Base-by-base conservation (phyloP, 768 basidiomycete genomes). In the Lactarius sanguifluus region DNA sequence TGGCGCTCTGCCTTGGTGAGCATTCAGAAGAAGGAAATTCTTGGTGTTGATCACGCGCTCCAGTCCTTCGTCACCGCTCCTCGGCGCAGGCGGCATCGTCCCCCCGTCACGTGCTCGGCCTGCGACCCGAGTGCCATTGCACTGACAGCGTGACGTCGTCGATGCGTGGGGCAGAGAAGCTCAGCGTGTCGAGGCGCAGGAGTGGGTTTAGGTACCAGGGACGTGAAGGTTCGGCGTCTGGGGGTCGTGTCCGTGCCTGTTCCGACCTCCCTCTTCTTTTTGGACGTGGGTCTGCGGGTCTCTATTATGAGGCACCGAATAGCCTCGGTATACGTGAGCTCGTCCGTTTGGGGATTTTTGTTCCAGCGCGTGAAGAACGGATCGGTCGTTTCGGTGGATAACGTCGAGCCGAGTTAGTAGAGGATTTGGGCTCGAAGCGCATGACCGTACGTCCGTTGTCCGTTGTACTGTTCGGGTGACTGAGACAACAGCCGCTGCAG, bases 21-120 rank as follows among this genome's bases (percentile, higher is more conserved):
- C n/a, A n/a, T n/a, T n/a, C n/a, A n/a, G n/a, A n/a, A n/a, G 80
- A 2, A 99, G 96, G 74, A 97, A 98, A 63, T 86, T 90, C 81
- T 91, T 91, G 71, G 98, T 87, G 74, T 97, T 98, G 80, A 98
- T 96, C 34, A 99, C 88, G 7, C 94, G 85, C 76, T 98, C 93
- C 58, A 88, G 78, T 7, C 79, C 71, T 13, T 82, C 80, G 16
- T 78, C 76, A 41, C 57, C 20, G 47, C 16, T 43, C 36, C 50
- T 55, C 30, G 30, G 30, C 41, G 3, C 45, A 9, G 25, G 30
- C 10, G 13, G n/a, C 13, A 12, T 45, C 34, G 36, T 64, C 28
- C 1, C 65, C 65, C 63, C 30, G 52, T 68, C 6, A 20, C n/a
- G 28, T 64, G 57, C 43, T 36, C 23, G 15, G 25, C 7, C 32